Percentiles rank a stretch among this genome's conserved stretches.
These are phyloP conservation scores for Exophiala aquamarina DNA, from an alignment of 2,329 filamentous ascomycete species.

Conservation along the genomic window DNA sequence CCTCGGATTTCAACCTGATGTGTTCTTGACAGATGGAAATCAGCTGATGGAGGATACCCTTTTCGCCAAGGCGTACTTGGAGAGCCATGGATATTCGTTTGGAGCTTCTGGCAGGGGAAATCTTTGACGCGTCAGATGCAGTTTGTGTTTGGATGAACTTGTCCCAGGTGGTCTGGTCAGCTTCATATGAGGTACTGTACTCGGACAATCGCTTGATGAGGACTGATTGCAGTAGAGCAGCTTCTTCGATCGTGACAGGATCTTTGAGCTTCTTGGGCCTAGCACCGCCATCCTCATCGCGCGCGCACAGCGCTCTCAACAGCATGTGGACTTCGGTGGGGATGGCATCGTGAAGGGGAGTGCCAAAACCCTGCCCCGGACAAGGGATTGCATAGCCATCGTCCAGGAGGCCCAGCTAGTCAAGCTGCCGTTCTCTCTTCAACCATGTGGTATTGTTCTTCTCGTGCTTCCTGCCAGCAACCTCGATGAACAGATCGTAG, in stretches of 20 bases:
- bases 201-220: slow-evolving; percentile 39
- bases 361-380: slow-evolving; percentile 26
- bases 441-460: slow-evolving; percentile 36
- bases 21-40: slow-evolving; percentile 39
- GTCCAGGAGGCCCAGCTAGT: slow-evolving; percentile 65
- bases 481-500: slow-evolving; percentile 56
- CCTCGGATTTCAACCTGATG: slow-evolving; percentile 34
- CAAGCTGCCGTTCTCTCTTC: slow-evolving; percentile 47
- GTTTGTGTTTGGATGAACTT: slow-evolving; percentile 30
- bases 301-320: slow-evolving; percentile 33
- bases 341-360: slow-evolving; percentile 36
- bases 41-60: slow-evolving; percentile 62
- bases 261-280: slow-evolving; percentile 11
- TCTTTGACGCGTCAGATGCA: slow-evolving; percentile 31
- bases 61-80: slow-evolving; percentile 70
- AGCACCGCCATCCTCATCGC: slow-evolving; percentile 3
- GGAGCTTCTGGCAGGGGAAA: too few species aligned
- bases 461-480: slow-evolving; percentile 33
- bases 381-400: slow-evolving; percentile 67
- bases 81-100: slow-evolving; percentile 58
- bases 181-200: slow-evolving; percentile 55
- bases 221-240: slow-evolving; percentile 17
- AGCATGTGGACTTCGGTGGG: slow-evolving; percentile 41
- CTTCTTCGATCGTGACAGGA: slow-evolving; percentile 21
- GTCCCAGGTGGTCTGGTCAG: slow-evolving; percentile 47